phyloP scores from a whole-genome alignment of 1,284 basidiomycete species.

The Hymenochaete sp. region DNA sequence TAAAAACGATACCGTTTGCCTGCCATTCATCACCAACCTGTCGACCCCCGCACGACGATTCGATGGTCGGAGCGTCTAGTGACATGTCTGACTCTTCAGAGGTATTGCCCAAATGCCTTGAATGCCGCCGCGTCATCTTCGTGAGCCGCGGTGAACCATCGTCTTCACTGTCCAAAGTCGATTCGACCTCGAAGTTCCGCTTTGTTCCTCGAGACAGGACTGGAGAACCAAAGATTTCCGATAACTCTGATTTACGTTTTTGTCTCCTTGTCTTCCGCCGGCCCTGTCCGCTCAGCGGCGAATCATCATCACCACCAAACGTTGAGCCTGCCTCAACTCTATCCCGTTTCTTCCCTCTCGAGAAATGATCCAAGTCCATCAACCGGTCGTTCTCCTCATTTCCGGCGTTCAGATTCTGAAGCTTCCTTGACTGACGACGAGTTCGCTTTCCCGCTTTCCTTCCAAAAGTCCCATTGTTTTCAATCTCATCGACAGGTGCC shows the following conservation, averaged over 20 bases:
- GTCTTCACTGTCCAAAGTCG: constrained; percentile 38
- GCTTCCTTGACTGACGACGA: constrained; percentile 12
- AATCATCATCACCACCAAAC: constrained; percentile 58
- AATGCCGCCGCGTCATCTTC: too few species aligned
- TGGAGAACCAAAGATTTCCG: constrained; percentile 41
- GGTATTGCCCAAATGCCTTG: constrained; percentile 22
- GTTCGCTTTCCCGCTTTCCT: constrained; percentile 25
- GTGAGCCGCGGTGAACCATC: constrained; percentile 24
- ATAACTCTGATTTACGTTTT: constrained; percentile 38
- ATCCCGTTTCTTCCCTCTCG: constrained; percentile 65
- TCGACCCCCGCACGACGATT: constrained; percentile 43
- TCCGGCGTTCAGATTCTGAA: constrained; percentile 5
- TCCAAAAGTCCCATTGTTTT: constrained; percentile 25
- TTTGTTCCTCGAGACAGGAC: constrained; percentile 46
- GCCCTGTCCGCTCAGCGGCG: constrained; percentile 23
- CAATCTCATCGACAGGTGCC: constrained; percentile 30
- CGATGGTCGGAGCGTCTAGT: constrained; percentile 37
- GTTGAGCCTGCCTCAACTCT: constrained; percentile 63
- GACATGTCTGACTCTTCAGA: constrained; percentile 25
- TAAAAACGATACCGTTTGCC: constrained; percentile 55
- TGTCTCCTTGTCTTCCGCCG: constrained; percentile 28
- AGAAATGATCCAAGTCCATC: constrained; percentile 26
- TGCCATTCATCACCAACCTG: constrained; percentile 70
- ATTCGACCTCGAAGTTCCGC: constrained; percentile 49
- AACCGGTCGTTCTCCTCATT: constrained; percentile 12